Evolutionary conservation across 2,329 filamentous ascomycete genomes (phyloP).

Genomic region (Trichoderma semiorbis): DNA sequence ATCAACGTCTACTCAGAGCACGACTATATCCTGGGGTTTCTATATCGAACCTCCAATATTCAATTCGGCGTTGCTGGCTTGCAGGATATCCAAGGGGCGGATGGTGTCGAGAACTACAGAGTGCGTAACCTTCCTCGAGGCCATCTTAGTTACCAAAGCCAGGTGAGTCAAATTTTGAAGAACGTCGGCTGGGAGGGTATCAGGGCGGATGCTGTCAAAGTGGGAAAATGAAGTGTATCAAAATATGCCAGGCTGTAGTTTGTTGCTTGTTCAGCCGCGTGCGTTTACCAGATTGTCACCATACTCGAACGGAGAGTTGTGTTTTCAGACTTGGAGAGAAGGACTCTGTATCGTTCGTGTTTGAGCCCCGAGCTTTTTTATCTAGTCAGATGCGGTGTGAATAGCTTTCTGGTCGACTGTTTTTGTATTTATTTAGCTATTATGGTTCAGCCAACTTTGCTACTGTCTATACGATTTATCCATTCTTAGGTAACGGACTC

Average conservation of each 20-base stretch:
- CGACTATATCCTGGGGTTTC: constrained; percentile 83
- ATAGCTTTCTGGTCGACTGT: neutral
- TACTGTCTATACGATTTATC: neutral
- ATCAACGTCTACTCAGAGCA: constrained; percentile 87
- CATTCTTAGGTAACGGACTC: neutral
- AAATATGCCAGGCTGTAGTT: neutral
- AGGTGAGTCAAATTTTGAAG: constrained; percentile 63
- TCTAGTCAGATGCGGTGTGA: neutral
- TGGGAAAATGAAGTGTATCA: constrained; percentile 21
- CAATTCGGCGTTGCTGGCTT: constrained; percentile 83
- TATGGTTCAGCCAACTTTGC: neutral
- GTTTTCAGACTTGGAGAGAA: neutral
- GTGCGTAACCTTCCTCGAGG: constrained; percentile 63
- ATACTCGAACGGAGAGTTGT: neutral
- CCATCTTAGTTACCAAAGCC: constrained; percentile 67
- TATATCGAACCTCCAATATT: constrained; percentile 78
- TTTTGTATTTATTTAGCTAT: constrained; percentile 11
- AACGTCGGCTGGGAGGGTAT: constrained; percentile 68
- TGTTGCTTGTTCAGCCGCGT: neutral
- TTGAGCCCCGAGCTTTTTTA: neutral
- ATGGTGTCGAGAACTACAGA: constrained; percentile 64
- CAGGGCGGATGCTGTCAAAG: constrained; percentile 34
- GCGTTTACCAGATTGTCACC: neutral
- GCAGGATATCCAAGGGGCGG: constrained; percentile 66
- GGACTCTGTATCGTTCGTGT: neutral